Evolutionary conservation across 2,329 filamentous ascomycete species (phyloP), one percentile per base, ranked within the genome.

Genomic region (Colletotrichum incanum): DNA sequence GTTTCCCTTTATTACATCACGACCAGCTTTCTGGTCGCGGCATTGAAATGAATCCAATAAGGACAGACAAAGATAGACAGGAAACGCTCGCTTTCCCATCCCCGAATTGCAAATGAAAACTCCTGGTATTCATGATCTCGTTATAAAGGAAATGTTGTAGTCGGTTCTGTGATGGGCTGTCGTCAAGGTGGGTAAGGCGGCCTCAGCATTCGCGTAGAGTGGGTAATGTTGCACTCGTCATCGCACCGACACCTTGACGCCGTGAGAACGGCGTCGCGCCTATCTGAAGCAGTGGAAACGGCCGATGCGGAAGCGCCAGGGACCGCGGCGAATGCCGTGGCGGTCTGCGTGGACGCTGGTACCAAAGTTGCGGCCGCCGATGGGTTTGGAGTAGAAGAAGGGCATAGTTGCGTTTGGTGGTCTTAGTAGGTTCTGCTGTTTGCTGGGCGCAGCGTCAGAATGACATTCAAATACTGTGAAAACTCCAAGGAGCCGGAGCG

Each of bases 201-300:
- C 12, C 12, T 52, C 23, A 8, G 12, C n/a, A 11, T 26, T n/a
- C 28, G 41, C n/a, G 16, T 18, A 11, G 28, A 18, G 5, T 18
- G 5, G 11, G 18, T 1, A 16, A 7, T 20, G n/a, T 59, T 20
- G 3, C 8, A 20, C 12, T 18, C 7, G 8, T 64, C 45, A 52
- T 23, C 54, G 65, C 34, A 58, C 12, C 37, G 43, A 62, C 67
- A 59, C 56, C 34, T 43, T 67, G 34, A 63, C 49, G 5, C 47
- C 47, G 14, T 49, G 34, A 2, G 31, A 59, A 34, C 34, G 60
- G 26, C 41, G 60, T 52, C 60, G 55, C 26, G 67, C 39, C 73
- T 75, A 75, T 55, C 65, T 85, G 82, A 89, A 89, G 80, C 87
- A 89, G 81, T 82, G 86, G 77, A 87, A 87, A 55, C 80, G 83